Conservation (phyloP, 768 basidiomycete species). For the Gautieria morchelliformis region DNA sequence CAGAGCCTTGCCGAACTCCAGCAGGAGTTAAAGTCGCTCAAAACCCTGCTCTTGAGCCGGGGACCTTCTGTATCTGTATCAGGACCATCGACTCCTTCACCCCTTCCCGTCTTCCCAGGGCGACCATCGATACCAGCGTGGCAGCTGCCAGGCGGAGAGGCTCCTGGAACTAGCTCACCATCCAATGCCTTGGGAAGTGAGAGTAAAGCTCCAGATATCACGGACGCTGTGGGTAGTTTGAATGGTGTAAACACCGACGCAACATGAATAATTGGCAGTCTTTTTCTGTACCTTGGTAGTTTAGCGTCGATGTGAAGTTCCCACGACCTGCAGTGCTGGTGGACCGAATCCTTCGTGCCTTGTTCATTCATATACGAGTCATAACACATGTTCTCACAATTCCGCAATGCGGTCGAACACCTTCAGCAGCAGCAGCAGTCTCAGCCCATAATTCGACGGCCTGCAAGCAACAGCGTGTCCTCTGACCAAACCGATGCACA, state of each 20-base stretch:
- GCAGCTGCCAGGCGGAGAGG: conserved; percentile 56
- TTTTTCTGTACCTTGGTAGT: background rate
- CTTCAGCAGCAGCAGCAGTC: conserved; percentile 40
- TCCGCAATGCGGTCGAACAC: conserved; percentile 64
- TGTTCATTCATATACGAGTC: background rate
- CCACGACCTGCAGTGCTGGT: background rate
- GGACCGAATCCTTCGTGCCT: background rate
- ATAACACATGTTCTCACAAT: conserved; percentile 59
- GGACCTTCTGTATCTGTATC: conserved; percentile 40
- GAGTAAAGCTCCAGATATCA: background rate
- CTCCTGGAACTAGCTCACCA: conserved; percentile 14
- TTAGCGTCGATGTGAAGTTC: background rate
- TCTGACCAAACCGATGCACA: conserved; percentile 15
- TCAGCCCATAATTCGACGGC: conserved; percentile 22
- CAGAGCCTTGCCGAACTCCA: conserved; percentile 82
- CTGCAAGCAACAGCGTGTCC: background rate
- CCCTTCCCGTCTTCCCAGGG: conserved; percentile 39
- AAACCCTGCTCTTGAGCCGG: conserved; percentile 75
- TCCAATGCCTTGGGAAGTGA: background rate
- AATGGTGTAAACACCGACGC: background rate
- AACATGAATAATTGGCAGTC: background rate
- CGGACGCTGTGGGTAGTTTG: background rate
- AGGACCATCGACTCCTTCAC: conserved; percentile 32
- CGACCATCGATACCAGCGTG: conserved; percentile 81
- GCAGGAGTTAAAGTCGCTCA: conserved; percentile 89